Evolutionary conservation across 176 grass and related monocot species (phyloP).

Genomic region (Thalia dealbata): DNA sequence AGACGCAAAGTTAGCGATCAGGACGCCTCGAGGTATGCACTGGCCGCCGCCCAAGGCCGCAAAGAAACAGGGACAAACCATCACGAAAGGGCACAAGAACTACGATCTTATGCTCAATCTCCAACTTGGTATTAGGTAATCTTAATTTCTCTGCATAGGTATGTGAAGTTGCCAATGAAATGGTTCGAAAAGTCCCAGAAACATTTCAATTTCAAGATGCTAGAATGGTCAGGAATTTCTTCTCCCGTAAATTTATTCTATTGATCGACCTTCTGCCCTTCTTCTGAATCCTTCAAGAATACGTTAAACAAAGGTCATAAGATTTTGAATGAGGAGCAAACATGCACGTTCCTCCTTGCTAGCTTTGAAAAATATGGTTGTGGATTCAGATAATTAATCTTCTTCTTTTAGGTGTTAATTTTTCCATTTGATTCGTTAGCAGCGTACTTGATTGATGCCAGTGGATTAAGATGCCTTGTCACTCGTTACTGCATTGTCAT

Average conservation of each 20-base stretch:
- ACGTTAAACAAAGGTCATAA: too few relatives aligned
- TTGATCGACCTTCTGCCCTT: neutral
- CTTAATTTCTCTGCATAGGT: neutral
- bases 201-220: neutral
- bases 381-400: neutral
- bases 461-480: too few relatives aligned
- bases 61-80: conserved; percentile 76
- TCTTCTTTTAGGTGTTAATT: neutral
- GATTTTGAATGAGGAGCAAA: neutral
- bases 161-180: neutral
- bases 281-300: neutral
- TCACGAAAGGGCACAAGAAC: conserved; percentile 78
- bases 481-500: neutral
- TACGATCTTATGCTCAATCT: conserved; percentile 96
- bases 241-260: neutral
- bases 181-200: neutral
- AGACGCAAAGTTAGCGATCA: conserved; percentile 8
- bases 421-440: too few relatives aligned
- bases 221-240: too few relatives aligned
- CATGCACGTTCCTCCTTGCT: neutral
- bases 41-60: conserved; percentile 40
- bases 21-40: conserved; percentile 15
- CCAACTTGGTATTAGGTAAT: conserved; percentile 91
- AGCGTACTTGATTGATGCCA: neutral
- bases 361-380: neutral